A percentile compares a stretch with the other conserved stretches of the same genome.
Evolutionary conservation across 169 alveolate species (phyloP).

Genomic region (Eimeria falciformis): DNA sequence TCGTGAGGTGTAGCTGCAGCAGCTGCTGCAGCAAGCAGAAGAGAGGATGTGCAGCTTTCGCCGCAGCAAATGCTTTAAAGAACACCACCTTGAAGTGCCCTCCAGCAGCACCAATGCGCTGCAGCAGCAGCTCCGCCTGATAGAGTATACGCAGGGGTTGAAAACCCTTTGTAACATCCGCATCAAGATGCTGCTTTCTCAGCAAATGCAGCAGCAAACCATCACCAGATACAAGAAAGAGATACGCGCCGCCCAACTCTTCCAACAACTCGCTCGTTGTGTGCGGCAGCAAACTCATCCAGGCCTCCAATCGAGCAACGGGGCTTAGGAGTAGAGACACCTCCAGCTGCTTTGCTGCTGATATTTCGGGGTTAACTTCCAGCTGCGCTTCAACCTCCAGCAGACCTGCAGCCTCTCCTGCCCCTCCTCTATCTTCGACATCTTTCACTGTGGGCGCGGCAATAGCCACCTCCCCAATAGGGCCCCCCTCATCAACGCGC

Average conservation of each 20-base stretch:
- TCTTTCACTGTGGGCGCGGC: constrained; percentile 20
- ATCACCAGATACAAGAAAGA: constrained; percentile 38
- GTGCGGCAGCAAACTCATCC: constrained; percentile 57
- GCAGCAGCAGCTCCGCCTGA: constrained; percentile 48
- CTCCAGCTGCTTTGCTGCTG: constrained; percentile 12
- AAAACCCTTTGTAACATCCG: constrained; percentile 27
- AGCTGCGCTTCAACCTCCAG: constrained; percentile 11
- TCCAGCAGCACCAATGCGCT: constrained; percentile 22
- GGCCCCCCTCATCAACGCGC: neutral
- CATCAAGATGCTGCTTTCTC: constrained; percentile 33
- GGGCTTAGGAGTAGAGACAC: constrained; percentile 19
- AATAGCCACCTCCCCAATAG: neutral
- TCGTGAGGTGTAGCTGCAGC: constrained; percentile 7
- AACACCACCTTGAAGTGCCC: constrained; percentile 40
- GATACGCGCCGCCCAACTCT: constrained; percentile 59
- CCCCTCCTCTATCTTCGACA: neutral
- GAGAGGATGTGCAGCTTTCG: neutral
- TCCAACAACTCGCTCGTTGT: constrained; percentile 30
- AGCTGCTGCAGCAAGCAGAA: constrained; percentile 26
- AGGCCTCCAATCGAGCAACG: constrained; percentile 3
- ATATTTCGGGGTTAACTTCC: neutral
- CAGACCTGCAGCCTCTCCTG: neutral
- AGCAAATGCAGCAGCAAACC: constrained; percentile 30
- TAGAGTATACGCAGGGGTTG: constrained; percentile 54
- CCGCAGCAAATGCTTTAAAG: constrained; percentile 47